Conservation (phyloP, 768 basidiomycete genomes). For the Lactarius indigo region DNA sequence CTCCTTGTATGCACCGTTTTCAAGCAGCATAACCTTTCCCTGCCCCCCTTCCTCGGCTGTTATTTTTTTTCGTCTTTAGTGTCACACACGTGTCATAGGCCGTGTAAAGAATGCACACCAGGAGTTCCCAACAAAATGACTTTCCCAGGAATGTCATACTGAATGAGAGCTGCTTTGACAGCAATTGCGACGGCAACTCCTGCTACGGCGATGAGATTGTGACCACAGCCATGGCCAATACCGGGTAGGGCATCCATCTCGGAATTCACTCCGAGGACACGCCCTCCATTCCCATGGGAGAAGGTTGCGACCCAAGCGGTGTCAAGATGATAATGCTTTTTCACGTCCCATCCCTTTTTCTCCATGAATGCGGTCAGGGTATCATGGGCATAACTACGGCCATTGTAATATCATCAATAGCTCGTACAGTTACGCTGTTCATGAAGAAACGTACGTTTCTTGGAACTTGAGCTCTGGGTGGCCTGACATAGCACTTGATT, state of each 20-base stretch:
- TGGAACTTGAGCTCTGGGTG: constrained; percentile 68
- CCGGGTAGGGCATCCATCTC: constrained; percentile 51
- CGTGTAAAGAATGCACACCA: constrained; percentile 39
- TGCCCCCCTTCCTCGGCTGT: constrained; percentile 76
- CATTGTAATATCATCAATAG: not conserved
- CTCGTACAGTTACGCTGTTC: not conserved
- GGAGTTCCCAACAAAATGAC: constrained; percentile 76
- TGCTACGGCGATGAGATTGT: constrained; percentile 75
- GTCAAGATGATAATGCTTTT: constrained; percentile 54
- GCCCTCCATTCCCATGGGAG: constrained; percentile 59
- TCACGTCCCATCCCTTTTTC: constrained; percentile 61
- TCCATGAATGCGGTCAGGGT: constrained; percentile 63
- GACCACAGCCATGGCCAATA: constrained; percentile 69
- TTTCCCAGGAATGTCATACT: constrained; percentile 61
- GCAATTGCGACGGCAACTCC: constrained; percentile 72
- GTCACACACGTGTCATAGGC: not conserved
- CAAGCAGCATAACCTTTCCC: constrained; percentile 68
- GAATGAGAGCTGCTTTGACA: constrained; percentile 58
- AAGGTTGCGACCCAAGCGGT: constrained; percentile 78
- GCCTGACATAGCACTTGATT: constrained; percentile 36
- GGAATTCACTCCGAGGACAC: constrained; percentile 74
- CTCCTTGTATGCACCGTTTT: constrained; percentile 67
- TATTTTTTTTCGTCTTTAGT: constrained; percentile 28
- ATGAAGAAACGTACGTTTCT: constrained; percentile 48
- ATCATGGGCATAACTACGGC: constrained; percentile 64